Evolutionary conservation across 805 yeast species (phyloP), one percentile per base, ranked within the genome.

Genomic region (Starmerella scarabaei): DNA sequence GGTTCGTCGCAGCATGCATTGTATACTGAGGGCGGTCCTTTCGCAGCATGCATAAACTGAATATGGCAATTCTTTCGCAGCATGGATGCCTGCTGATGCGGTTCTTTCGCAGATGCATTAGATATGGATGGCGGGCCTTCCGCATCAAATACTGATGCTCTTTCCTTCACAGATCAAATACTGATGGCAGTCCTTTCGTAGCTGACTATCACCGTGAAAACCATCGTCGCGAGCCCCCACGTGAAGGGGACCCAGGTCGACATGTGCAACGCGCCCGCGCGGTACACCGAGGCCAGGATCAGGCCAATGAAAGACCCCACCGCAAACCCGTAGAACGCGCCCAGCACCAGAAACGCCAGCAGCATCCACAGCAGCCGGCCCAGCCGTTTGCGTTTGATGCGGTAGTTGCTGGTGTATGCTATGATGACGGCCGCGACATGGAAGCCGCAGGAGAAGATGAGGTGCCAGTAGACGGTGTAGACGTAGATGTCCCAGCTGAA

Each of bases 241-340:
- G 80, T 71, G 49, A 88, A 69, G 0, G 98, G 97, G 6, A 88
- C 74, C 98, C 98, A 88, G 0, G 96, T 82, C 11, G 93, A 78
- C 93, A 91, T 82, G 18, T 80, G 71, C 52, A 88, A 74, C 19
- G 79, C 67, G 0, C 94, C 94, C 0, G 93, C 75, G 40, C 69
- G 66, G 61, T 86, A 86, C 6, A 85, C 70, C 1, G 84, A 80
- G 27, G 77, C 77, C 15, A 81, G 56, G 47, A 91, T 55, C 11
- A 85, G 64, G 0, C 95, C 96, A 30, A 80, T 67, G 5, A 83
- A 66, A 1, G 86, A 73, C 0, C 96, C 97, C 1, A 77, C 63
- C 2, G 75, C 60, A 32, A 81, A 64, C 0, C 80, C 95, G 33
- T 43, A 53, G n/a, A 51, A 33, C 1, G 54, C 53, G 12, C 55